Conservation (phyloP, 2,329 filamentous ascomycete species). For the Sclerotinia borealis region DNA sequence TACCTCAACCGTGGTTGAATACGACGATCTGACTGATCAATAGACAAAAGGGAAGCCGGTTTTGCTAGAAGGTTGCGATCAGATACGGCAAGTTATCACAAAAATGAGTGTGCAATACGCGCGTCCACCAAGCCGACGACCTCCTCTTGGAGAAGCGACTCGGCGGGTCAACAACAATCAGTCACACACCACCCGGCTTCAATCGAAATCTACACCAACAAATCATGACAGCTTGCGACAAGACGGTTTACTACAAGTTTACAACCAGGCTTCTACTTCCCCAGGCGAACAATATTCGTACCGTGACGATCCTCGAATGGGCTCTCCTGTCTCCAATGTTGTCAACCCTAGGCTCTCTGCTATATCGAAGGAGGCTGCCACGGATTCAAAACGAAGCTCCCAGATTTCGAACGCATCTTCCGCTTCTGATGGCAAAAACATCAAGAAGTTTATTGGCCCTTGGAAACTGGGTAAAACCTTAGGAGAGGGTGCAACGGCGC, state of each 20-base stretch:
- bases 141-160: slow-evolving; percentile 31
- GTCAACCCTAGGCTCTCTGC: slow-evolving; percentile 33
- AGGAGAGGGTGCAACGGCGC: slow-evolving; percentile 82
- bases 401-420: slow-evolving; percentile 36
- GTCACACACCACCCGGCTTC: background rate
- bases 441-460: slow-evolving; percentile 77
- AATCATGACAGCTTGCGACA: slow-evolving; percentile 27
- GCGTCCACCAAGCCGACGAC: slow-evolving; percentile 28
- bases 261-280: slow-evolving; percentile 12
- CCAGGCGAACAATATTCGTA: slow-evolving; percentile 14
- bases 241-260: slow-evolving; percentile 20
- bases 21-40: background rate
- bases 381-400: slow-evolving; percentile 35
- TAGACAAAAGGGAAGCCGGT: background rate
- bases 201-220: slow-evolving; percentile 19
- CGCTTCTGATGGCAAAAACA: slow-evolving; percentile 29
- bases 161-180: slow-evolving; percentile 31
- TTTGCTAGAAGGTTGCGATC: background rate
- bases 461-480: slow-evolving; percentile 89
- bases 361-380: slow-evolving; percentile 30
- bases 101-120: slow-evolving; percentile 22
- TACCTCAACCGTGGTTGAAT: background rate
- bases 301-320: slow-evolving; percentile 18
- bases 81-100: background rate
- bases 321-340: slow-evolving; percentile 27